These are phyloP conservation scores for Tetracentron sinense DNA, from an alignment of 164 flowering plant species.

Conservation along the genomic window DNA sequence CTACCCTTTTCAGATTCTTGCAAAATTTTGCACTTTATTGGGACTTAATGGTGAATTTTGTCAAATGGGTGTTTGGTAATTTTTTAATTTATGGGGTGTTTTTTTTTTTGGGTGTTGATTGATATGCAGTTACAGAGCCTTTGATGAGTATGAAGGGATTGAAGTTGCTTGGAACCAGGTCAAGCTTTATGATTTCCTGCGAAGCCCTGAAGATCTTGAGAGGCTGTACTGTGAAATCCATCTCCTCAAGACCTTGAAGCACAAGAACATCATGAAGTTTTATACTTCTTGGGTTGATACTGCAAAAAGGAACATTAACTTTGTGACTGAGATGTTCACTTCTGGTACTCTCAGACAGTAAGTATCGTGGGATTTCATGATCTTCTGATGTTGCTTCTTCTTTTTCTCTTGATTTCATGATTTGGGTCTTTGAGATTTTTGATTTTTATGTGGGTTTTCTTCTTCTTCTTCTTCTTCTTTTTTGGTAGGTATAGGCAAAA, in stretches of 20 bases:
- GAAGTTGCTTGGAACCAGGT: constrained; percentile 99
- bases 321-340: constrained; percentile 96
- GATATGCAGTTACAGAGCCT: constrained; percentile 77
- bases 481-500: constrained; percentile 73
- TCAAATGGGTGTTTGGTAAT: constrained; percentile 1
- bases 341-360: constrained; percentile 96
- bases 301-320: constrained; percentile 79
- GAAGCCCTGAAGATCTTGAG: constrained; percentile 81
- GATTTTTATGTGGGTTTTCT: neutral
- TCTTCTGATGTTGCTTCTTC: constrained; percentile 12
- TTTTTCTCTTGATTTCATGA: neutral
- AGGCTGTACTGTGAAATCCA: constrained; percentile 90
- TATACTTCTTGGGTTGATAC: constrained; percentile 94
- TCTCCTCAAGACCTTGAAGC: constrained; percentile 86
- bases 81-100: constrained; percentile 7
- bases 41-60: neutral
- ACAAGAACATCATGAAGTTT: constrained; percentile 89
- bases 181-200: constrained; percentile 75
- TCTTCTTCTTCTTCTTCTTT: constrained; percentile 2
- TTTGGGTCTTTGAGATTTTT: constrained; percentile 1
- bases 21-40: neutral
- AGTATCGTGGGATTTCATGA: constrained; percentile 10
- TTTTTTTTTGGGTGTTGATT: constrained; percentile 10
- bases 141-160: constrained; percentile 95
- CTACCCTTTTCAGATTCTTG: constrained; percentile 12